A percentile compares a stretch with the other conserved stretches of the same genome.
Conservation (phyloP, 2,329 filamentous ascomycete genomes). For the Talaromyces sp. region DNA sequence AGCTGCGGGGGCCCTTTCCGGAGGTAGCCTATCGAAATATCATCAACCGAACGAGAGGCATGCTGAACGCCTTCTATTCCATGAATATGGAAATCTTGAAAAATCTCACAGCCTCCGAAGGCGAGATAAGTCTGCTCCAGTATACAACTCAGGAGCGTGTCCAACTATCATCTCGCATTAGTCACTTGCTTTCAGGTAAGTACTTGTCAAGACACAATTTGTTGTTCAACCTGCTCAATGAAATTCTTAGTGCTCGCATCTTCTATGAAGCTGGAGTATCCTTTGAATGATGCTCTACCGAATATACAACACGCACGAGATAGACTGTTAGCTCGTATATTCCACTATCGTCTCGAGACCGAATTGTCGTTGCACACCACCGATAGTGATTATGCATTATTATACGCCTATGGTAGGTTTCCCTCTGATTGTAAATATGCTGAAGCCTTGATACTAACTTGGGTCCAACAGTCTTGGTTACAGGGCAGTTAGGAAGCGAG, state of each 20-base stretch:
- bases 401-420: slow-evolving; percentile 79
- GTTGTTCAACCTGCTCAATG: background rate
- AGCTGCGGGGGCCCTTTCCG: slow-evolving; percentile 83
- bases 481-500: slow-evolving; percentile 57
- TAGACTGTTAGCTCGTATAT: slow-evolving; percentile 78
- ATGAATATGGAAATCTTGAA: slow-evolving; percentile 92
- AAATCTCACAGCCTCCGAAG: slow-evolving; percentile 69
- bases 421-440: background rate
- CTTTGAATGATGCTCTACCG: slow-evolving; percentile 82
- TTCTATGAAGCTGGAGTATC: slow-evolving; percentile 91
- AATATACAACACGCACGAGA: slow-evolving; percentile 78
- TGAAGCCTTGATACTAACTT: slow-evolving; percentile 1
- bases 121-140: slow-evolving; percentile 74
- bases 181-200: slow-evolving; percentile 69
- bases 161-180: slow-evolving; percentile 81
- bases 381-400: slow-evolving; percentile 73
- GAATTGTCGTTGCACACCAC: slow-evolving; percentile 45
- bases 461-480: slow-evolving; percentile 54
- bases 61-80: slow-evolving; percentile 90
- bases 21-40: slow-evolving; percentile 69
- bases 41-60: slow-evolving; percentile 73
- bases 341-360: slow-evolving; percentile 74
- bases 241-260: slow-evolving; percentile 69
- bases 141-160: slow-evolving; percentile 77
- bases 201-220: background rate